These are phyloP conservation scores for Termitomyces titanicus DNA, from an alignment of 768 basidiomycete genomes.

Conservation along the genomic window DNA sequence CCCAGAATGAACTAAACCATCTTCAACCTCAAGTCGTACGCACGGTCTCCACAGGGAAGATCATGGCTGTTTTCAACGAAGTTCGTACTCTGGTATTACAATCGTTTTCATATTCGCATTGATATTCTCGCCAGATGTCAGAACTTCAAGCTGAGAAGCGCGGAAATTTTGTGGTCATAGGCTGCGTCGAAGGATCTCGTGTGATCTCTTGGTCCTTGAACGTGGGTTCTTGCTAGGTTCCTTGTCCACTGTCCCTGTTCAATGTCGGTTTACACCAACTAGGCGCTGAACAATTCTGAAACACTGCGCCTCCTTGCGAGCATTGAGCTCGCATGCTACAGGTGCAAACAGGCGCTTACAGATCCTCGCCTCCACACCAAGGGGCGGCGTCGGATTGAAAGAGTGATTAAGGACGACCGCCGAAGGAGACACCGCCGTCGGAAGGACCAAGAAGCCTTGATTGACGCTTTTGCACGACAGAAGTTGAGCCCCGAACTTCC, in stretches of 20 bases:
- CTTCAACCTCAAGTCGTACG: slow-evolving; percentile 49
- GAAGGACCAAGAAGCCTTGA: slow-evolving; percentile 80
- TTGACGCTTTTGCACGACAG: slow-evolving; percentile 72
- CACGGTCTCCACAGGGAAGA: slow-evolving; percentile 60
- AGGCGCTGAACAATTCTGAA: slow-evolving; percentile 83
- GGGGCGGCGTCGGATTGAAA: slow-evolving; percentile 67
- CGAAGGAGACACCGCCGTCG: slow-evolving; percentile 76
- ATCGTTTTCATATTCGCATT: not conserved
- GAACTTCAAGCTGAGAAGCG: slow-evolving; percentile 84
- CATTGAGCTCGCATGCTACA: slow-evolving; percentile 82
- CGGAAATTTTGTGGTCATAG: slow-evolving; percentile 84
- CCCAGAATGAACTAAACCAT: slow-evolving; percentile 1
- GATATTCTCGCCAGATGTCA: slow-evolving; percentile 37
- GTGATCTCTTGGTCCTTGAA: slow-evolving; percentile 87
- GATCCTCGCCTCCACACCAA: slow-evolving; percentile 68
- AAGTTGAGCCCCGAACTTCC: slow-evolving; percentile 32
- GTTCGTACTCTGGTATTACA: slow-evolving; percentile 30
- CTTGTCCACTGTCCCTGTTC: slow-evolving; percentile 4
- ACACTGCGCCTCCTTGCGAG: slow-evolving; percentile 78
- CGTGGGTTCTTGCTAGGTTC: slow-evolving; percentile 34
- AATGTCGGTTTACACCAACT: slow-evolving; percentile 2
- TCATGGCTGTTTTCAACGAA: slow-evolving; percentile 69
- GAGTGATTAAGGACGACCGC: slow-evolving; percentile 83
- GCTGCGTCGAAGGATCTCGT: slow-evolving; percentile 67
- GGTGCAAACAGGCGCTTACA: slow-evolving; percentile 61